Evolutionary conservation across 768 basidiomycete genomes (phyloP).

Genomic region (Boletus pseudo-olivaceus): DNA sequence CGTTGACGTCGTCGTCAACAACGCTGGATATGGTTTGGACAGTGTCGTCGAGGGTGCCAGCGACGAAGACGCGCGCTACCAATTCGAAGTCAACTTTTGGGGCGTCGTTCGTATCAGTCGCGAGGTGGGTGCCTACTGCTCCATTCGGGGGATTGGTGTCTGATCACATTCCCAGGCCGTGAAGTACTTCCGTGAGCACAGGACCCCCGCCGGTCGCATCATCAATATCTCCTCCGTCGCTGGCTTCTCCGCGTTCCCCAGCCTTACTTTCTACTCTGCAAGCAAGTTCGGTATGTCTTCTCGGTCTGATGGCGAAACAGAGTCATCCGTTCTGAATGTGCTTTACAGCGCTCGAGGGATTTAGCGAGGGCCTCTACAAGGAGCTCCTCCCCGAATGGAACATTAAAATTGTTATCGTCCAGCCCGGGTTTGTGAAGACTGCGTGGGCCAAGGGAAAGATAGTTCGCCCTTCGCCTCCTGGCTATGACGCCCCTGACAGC

Average conservation of each 20-base stretch:
- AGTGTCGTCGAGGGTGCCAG: slow-evolving; percentile 26
- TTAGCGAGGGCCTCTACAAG: slow-evolving; percentile 21
- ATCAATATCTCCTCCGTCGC: slow-evolving; percentile 21
- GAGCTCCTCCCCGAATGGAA: slow-evolving; percentile 27
- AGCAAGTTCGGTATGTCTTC: slow-evolving; percentile 21
- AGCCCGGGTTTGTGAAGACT: slow-evolving; percentile 21
- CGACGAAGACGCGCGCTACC: slow-evolving; percentile 24
- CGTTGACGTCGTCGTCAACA: slow-evolving; percentile 34
- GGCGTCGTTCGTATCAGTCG: slow-evolving; percentile 22
- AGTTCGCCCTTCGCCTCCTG: slow-evolving; percentile 13
- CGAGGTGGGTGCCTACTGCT: slow-evolving; percentile 11
- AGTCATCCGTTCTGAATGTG: neutral
- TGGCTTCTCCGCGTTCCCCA: slow-evolving; percentile 17
- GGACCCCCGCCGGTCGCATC: slow-evolving; percentile 20
- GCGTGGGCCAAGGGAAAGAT: slow-evolving; percentile 21
- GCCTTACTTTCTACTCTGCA: slow-evolving; percentile 20
- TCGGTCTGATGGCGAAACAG: too few species aligned
- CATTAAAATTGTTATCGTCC: slow-evolving; percentile 22
- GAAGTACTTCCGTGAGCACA: slow-evolving; percentile 30
- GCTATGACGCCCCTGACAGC: slow-evolving; percentile 14
- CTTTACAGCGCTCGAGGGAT: slow-evolving; percentile 24
- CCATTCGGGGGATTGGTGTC: neutral
- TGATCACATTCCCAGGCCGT: slow-evolving; percentile 14
- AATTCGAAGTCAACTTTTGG: slow-evolving; percentile 36
- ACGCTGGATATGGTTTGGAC: slow-evolving; percentile 26